phyloP scores from a whole-genome alignment of 768 basidiomycete species.

The Russula compacta region DNA sequence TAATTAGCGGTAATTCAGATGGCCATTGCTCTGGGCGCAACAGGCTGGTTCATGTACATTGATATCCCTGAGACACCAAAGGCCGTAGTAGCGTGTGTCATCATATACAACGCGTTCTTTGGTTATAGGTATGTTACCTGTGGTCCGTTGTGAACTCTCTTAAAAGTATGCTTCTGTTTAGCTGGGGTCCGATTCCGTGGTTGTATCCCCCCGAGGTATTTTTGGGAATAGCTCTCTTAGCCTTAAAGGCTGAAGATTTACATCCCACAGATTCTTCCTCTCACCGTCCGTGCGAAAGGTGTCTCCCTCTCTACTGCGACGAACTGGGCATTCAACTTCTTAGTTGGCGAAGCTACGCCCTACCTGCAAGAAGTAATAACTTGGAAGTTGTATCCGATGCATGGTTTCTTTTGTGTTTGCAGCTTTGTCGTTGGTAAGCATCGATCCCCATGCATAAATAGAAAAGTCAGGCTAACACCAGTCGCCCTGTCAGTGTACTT shows the following conservation, averaged over 20 bases:
- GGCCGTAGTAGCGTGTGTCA: constrained; percentile 81
- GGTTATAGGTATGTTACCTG: constrained; percentile 56
- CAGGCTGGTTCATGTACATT: constrained; percentile 91
- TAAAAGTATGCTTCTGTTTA: constrained; percentile 19
- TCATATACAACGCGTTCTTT: constrained; percentile 90
- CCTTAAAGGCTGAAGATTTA: constrained; percentile 1
- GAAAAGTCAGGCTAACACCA: constrained; percentile 4
- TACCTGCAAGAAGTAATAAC: constrained; percentile 77
- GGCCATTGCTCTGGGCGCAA: constrained; percentile 68
- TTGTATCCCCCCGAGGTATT: constrained; percentile 76
- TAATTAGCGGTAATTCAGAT: constrained; percentile 39
- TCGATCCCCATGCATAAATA: constrained; percentile 2
- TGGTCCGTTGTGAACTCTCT: neutral
- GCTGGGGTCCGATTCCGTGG: constrained; percentile 88
- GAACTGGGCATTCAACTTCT: constrained; percentile 76
- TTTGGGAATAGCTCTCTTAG: neutral
- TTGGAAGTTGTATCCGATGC: constrained; percentile 94
- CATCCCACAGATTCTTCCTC: constrained; percentile 69
- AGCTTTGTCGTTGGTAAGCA: constrained; percentile 69
- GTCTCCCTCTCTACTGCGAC: constrained; percentile 91
- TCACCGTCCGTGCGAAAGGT: constrained; percentile 87
- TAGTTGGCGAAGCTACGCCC: constrained; percentile 84
- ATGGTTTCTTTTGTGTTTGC: constrained; percentile 83
- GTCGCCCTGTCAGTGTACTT: constrained; percentile 50
- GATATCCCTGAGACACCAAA: constrained; percentile 78